Evolutionary conservation across 2,329 filamentous ascomycete species (phyloP), one percentile per base, ranked within the genome.

Genomic region (Arachnomyces sp.): DNA sequence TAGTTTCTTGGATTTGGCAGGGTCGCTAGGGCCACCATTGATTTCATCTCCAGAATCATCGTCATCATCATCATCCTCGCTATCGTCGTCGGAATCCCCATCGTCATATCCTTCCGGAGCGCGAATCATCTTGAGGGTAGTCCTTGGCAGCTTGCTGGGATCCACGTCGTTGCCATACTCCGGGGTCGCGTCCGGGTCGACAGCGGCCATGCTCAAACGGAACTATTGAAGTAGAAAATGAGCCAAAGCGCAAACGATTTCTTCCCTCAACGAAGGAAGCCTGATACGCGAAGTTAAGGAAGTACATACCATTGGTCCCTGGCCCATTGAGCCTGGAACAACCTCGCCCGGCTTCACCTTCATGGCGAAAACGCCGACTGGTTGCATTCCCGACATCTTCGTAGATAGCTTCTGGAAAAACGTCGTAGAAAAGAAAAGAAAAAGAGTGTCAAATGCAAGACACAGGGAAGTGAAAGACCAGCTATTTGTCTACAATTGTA

Each of bases 191-290:
- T 79, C 87, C 43, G 92, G 92, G 63, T 98, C 90, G 63, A 98
- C 83, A 51, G 92, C 92, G 57, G 93, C 92, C 92, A 98, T 98
- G 57, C 89, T 96, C 60, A 98, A 87, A 63, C 87, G 87, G 71
- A 95, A 93, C 89, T 95, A 57, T 9, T 16, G 18, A 28, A 34
- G 33, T 31, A 39, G 12, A 25, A 35, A 3, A 5, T 12, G 25
- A 40, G 16, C 9, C 15, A 7, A 18, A 18, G 15, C 25, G 30
- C 31, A 21, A 21, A 29, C n/a, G 12, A 9, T 18, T 3, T 50
- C 47, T 68, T 48, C 65, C 61, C 45, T 31, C 12, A 17, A 40
- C 11, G 7, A 7, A 18, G 32, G 21, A 32, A 21, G 18, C 17
- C 16, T 28, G 29, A 35, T 15, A 40, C 7, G 6, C 25, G 35